Evolutionary conservation across 139 green algal species (phyloP).

Genomic region (Chlamydomonas asymmetrica): DNA sequence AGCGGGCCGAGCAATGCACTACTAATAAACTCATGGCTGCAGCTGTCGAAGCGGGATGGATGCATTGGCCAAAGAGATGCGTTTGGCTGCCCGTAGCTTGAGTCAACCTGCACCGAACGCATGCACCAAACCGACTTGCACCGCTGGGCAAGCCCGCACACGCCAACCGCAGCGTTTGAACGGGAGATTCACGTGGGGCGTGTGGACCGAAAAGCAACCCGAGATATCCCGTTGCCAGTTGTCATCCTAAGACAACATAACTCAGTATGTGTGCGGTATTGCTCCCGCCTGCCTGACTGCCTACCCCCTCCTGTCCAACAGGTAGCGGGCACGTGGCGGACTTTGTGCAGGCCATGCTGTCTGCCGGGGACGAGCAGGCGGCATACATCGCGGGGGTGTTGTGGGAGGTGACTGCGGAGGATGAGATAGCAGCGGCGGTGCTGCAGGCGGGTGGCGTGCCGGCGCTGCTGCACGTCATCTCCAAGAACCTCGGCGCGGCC

Average conservation of each 20-base stretch:
- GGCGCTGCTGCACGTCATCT: slow-evolving; percentile 39
- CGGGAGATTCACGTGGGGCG: neutral
- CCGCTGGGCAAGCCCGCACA: too few species aligned
- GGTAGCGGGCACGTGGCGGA: slow-evolving; percentile 17
- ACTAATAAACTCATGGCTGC: too few species aligned
- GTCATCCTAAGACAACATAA: neutral
- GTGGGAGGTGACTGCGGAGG: slow-evolving; percentile 50
- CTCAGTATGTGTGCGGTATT: neutral
- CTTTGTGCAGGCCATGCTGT: slow-evolving; percentile 21
- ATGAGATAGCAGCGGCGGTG: slow-evolving; percentile 22
- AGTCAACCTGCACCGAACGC: too few species aligned
- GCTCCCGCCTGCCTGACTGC: neutral
- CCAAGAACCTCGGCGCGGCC: slow-evolving; percentile 23
- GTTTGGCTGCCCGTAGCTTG: too few species aligned
- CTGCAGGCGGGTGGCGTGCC: slow-evolving; percentile 14
- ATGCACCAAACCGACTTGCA: too few species aligned
- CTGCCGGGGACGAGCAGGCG: slow-evolving; percentile 23
- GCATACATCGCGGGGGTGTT: slow-evolving; percentile 51
- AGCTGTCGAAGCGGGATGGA: too few species aligned
- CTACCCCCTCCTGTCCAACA: neutral
- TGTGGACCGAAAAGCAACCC: neutral
- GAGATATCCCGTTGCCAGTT: neutral
- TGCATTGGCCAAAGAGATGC: too few species aligned
- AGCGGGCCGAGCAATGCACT: too few species aligned
- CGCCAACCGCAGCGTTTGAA: too few species aligned